Base-by-base conservation (phyloP, 2,329 filamentous ascomycete genomes). In the Colletotrichum liriopes region DNA sequence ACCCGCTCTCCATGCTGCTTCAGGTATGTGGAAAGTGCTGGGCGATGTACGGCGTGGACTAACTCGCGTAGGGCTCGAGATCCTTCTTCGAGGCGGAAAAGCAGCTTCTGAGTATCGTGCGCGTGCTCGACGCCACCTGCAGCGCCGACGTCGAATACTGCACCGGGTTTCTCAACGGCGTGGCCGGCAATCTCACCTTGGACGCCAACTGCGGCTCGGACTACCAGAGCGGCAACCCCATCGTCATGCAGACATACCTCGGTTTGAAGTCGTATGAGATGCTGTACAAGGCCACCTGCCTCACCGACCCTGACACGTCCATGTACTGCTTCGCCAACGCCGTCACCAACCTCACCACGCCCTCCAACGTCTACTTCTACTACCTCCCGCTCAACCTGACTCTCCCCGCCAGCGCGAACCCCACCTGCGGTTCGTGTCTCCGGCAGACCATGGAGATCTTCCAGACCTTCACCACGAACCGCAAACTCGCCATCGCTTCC, bases 251-350 rank as follows among this genome's bases (percentile, higher is more conserved):
- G 80, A 93, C 94, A 5, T 94, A 95, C 79, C 85, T 89, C 52
- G 94, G 94, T 58, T 88, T 98, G 77, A 82, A 90, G 29, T 89
- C 94, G 55, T 99, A 98, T 83, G 86, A 91, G 74, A 88, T 92
- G 37, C 84, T 98, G 39, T 97, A 96, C 83, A 87, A 90, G 60
- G 94, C 94, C 3, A 93, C 93, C 8, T 99, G 96, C 79, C 87
- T 97, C 26, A 91, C 90, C 72, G 90, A 94, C 78, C 86, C 89
- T 0, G 82, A 85, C 0, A 91, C 91, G 1, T 86, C 86, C 62
- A 88, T 91, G 75, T 98, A 96, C 85, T 93, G 90, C 84, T 98
- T 94, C 81, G 93, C 93, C 75, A 92, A 94, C 76, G 94, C 96
- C 61, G 91, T 95, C 72, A 94, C 93, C 59, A 97, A 98, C 82